Percentiles rank a stretch among this genome's conserved stretches.
Evolutionary conservation across 1,284 basidiomycete species (phyloP).

Genomic region (Fomes fomentarius): DNA sequence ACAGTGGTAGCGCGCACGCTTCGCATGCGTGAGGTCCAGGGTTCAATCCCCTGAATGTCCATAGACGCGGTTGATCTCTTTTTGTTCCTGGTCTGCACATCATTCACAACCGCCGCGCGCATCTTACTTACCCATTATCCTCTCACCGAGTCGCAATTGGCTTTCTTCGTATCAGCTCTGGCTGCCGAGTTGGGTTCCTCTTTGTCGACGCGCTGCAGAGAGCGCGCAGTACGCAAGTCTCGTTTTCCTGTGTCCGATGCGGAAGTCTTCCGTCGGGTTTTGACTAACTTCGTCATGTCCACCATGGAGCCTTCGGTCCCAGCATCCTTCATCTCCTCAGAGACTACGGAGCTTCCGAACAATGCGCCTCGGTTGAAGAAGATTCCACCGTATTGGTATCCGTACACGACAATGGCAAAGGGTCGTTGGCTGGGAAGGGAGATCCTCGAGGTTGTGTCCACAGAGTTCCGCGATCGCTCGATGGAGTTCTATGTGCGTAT

Average conservation of each 20-base stretch:
- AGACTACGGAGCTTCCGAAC: neutral
- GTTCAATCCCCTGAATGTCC: constrained; percentile 23
- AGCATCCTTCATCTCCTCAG: neutral
- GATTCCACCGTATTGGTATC: constrained; percentile 79
- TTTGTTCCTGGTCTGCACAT: neutral
- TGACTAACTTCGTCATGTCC: constrained; percentile 24
- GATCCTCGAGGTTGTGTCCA: constrained; percentile 84
- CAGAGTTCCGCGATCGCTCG: constrained; percentile 88
- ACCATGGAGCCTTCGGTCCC: constrained; percentile 7
- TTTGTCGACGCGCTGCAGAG: constrained; percentile 18
- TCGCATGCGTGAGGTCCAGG: constrained; percentile 22
- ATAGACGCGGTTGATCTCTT: no score
- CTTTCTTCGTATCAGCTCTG: neutral
- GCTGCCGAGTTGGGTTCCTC: constrained; percentile 16
- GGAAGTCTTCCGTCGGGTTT: constrained; percentile 24
- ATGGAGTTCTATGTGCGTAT: constrained; percentile 89
- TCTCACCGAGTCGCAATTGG: no score
- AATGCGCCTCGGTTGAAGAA: constrained; percentile 58
- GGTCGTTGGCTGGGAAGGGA: constrained; percentile 87
- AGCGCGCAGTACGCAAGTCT: constrained; percentile 20
- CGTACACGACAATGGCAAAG: constrained; percentile 92
- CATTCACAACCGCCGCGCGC: neutral
- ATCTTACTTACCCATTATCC: neutral
- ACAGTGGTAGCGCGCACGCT: constrained; percentile 25
- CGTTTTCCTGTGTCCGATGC: constrained; percentile 22